A percentile compares a stretch with the other conserved stretches of the same genome.
These are phyloP conservation scores for Trichocladium uniseriatum DNA, from an alignment of 495 filamentous ascomycete genomes.

Conservation along the genomic window DNA sequence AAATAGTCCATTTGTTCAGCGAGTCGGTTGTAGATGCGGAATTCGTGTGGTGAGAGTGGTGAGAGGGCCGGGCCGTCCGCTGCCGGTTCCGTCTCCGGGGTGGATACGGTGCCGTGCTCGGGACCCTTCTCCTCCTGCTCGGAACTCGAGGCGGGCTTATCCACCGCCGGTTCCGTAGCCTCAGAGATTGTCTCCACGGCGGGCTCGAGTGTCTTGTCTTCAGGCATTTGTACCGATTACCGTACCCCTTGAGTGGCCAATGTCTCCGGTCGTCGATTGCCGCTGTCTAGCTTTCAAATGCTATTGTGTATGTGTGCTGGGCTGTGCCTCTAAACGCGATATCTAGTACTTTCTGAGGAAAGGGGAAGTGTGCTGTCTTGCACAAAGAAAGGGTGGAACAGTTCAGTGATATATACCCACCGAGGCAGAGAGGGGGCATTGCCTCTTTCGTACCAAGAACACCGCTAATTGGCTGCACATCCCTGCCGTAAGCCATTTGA, in stretches of 20 bases:
- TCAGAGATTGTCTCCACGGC: background rate
- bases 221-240: too few species aligned
- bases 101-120: background rate
- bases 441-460: background rate
- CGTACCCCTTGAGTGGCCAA: too few species aligned
- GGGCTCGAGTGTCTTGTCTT: background rate
- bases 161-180: background rate
- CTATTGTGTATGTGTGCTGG: too few species aligned
- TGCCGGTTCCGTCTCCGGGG: background rate
- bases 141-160: background rate
- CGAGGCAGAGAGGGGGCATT: too few species aligned
- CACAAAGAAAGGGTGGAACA: too few species aligned
- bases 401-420: too few species aligned
- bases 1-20: conserved; percentile 72
- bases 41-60: conserved; percentile 20
- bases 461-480: background rate
- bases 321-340: too few species aligned
- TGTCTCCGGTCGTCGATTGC: too few species aligned
- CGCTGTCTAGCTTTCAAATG: too few species aligned
- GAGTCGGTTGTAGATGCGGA: conserved; percentile 54
- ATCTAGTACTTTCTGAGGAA: too few species aligned
- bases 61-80: conserved; percentile 13
- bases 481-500: background rate
- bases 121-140: background rate
- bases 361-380: too few species aligned